phyloP scores from a whole-genome alignment of 2,329 filamentous ascomycete genomes.

The Verticillium nonalfalfae region DNA sequence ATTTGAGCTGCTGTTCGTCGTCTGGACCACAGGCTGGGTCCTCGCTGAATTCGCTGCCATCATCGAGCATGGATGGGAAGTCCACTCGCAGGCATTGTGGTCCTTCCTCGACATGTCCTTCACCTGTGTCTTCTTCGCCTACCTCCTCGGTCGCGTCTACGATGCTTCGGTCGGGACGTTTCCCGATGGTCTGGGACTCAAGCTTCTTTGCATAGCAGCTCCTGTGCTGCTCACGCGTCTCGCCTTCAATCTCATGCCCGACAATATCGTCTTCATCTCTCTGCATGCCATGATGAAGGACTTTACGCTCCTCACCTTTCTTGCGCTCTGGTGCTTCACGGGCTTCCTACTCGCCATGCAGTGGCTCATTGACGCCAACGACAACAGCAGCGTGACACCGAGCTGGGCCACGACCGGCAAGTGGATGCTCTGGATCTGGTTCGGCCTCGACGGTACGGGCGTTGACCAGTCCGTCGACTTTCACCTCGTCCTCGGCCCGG shows the following conservation, averaged over 20 bases:
- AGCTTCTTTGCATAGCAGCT: conserved; percentile 71
- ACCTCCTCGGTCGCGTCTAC: conserved; percentile 61
- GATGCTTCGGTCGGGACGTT: conserved; percentile 46
- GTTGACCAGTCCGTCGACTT: conserved; percentile 60
- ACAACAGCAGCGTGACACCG: conserved; percentile 20
- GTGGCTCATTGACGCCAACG: conserved; percentile 65
- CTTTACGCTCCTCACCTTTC: conserved; percentile 66
- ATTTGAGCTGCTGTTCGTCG: conserved; percentile 59
- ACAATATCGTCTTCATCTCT: conserved; percentile 78
- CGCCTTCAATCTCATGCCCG: conserved; percentile 76
- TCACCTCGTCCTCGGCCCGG: conserved; percentile 70
- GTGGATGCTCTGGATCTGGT: conserved; percentile 95
- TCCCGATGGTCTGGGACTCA: conserved; percentile 60
- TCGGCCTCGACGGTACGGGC: conserved; percentile 70
- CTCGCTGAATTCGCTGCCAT: conserved; percentile 73
- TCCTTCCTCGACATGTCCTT: conserved; percentile 83
- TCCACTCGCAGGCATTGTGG: conserved; percentile 86
- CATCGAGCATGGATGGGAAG: conserved; percentile 63
- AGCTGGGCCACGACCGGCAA: conserved; percentile 60
- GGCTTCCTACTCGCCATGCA: conserved; percentile 74
- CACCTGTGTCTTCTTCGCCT: conserved; percentile 62
- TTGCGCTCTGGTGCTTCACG: conserved; percentile 77
- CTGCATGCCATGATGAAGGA: conserved; percentile 80
- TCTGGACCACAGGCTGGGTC: conserved; percentile 74
- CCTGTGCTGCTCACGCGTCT: conserved; percentile 72